Conservation (phyloP, 1,139 yeast genomes). For the Candida tropicalis region DNA sequence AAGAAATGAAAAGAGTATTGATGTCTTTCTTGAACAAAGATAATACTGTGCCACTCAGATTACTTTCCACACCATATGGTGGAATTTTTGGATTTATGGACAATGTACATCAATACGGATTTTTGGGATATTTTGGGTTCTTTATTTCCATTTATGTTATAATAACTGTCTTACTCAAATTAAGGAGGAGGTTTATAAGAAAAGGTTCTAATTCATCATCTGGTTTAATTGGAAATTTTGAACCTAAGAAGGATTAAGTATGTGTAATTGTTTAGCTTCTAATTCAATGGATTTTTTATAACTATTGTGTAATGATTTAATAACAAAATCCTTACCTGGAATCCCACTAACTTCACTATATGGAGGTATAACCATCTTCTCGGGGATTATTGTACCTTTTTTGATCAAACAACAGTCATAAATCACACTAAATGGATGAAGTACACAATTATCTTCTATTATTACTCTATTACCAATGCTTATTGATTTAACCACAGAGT, state of each 20-base stretch:
- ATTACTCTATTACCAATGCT: slow-evolving; percentile 60
- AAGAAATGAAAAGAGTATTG: slow-evolving; percentile 29
- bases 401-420: slow-evolving; percentile 64
- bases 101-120: slow-evolving; percentile 44
- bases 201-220: slow-evolving; percentile 9
- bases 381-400: slow-evolving; percentile 53
- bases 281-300: slow-evolving; percentile 46
- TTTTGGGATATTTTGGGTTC: slow-evolving; percentile 43
- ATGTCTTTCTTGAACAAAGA: slow-evolving; percentile 34
- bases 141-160: slow-evolving; percentile 17
- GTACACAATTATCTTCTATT: slow-evolving; percentile 44
- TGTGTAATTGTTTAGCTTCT: slow-evolving; percentile 40
- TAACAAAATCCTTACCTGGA: slow-evolving; percentile 34
- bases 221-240: slow-evolving; percentile 25
- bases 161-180: slow-evolving; percentile 9
- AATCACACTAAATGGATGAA: slow-evolving; percentile 51
- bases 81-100: slow-evolving; percentile 44
- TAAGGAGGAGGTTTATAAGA: slow-evolving; percentile 11
- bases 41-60: slow-evolving; percentile 24
- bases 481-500: slow-evolving; percentile 43
- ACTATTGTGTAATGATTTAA: slow-evolving; percentile 38
- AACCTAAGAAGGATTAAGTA: slow-evolving; percentile 26
- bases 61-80: slow-evolving; percentile 51
- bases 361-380: slow-evolving; percentile 61
- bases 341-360: slow-evolving; percentile 52